Conservation (phyloP, 108 stramenopile species). For the Nannochloropsis oceanica region DNA sequence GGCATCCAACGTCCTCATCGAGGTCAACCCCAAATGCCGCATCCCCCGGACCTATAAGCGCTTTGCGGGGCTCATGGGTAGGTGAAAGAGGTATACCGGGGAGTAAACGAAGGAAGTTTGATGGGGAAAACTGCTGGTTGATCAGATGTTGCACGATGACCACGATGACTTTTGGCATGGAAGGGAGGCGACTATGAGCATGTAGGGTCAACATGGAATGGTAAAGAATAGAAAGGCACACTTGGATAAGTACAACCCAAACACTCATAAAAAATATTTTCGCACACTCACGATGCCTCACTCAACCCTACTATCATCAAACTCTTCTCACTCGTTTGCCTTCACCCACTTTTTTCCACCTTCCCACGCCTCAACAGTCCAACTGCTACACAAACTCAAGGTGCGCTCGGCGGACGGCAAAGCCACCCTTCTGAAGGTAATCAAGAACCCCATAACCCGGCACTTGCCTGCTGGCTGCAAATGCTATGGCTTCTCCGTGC, state of each 20-base stretch:
- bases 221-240: too few species aligned
- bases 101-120: background rate
- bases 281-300: slow-evolving; percentile 44
- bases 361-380: slow-evolving; percentile 40
- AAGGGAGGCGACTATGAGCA: too few species aligned
- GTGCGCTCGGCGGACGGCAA: slow-evolving; percentile 76
- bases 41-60: slow-evolving; percentile 97
- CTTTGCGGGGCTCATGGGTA: slow-evolving; percentile 46
- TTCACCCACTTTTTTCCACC: too few species aligned
- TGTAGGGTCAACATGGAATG: too few species aligned
- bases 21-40: slow-evolving; percentile 76
- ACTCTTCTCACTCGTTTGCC: too few species aligned
- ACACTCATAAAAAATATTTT: slow-evolving; percentile 28
- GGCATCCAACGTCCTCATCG: slow-evolving; percentile 76
- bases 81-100: background rate
- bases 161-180: background rate
- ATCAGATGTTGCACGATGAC: too few species aligned
- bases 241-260: too few species aligned
- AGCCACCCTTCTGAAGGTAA: slow-evolving; percentile 77
- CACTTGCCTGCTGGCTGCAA: slow-evolving; percentile 81
- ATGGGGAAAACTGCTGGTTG: too few species aligned
- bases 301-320: too few species aligned
- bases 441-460: slow-evolving; percentile 90
- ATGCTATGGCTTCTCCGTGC: slow-evolving; percentile 52
- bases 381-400: slow-evolving; percentile 96